phyloP scores from a whole-genome alignment of 371 early-diverging fungal species.

The Nematocida ausubeli region DNA sequence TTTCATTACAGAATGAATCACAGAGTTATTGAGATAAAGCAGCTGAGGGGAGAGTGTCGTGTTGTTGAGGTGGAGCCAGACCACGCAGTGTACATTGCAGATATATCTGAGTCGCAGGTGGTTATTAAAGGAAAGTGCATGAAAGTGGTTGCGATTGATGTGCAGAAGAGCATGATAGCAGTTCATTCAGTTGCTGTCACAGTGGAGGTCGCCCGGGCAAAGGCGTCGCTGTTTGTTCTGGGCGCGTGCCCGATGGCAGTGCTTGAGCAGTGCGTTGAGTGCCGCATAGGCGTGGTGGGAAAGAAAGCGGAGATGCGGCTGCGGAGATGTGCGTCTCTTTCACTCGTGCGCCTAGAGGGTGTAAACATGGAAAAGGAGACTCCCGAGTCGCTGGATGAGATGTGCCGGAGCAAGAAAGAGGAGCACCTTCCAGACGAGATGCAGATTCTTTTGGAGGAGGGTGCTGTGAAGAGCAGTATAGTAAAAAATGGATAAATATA shows the following conservation, averaged over 20 bases:
- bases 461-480: not conserved
- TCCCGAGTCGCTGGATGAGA: not conserved
- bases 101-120: constrained; percentile 13
- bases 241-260: not conserved
- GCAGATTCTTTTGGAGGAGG: constrained; percentile 1
- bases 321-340: constrained; percentile 14
- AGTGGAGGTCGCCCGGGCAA: constrained; percentile 34
- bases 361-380: not conserved
- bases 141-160: constrained; percentile 37
- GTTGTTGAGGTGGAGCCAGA: constrained; percentile 6
- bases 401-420: not conserved
- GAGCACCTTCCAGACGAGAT: constrained; percentile 47
- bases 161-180: not conserved
- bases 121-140: constrained; percentile 32
- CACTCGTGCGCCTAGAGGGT: not conserved
- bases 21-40: constrained; percentile 36
- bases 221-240: constrained; percentile 25
- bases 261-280: constrained; percentile 48
- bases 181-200: constrained; percentile 1
- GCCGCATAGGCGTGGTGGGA: not conserved
- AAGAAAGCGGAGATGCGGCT: constrained; percentile 8
- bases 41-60: constrained; percentile 24
- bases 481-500: not conserved
- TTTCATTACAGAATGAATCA: constrained; percentile 25
- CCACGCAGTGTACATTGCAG: constrained; percentile 40